These are phyloP conservation scores for Usnea hakonensis DNA, from an alignment of 495 filamentous ascomycete genomes.

Conservation along the genomic window DNA sequence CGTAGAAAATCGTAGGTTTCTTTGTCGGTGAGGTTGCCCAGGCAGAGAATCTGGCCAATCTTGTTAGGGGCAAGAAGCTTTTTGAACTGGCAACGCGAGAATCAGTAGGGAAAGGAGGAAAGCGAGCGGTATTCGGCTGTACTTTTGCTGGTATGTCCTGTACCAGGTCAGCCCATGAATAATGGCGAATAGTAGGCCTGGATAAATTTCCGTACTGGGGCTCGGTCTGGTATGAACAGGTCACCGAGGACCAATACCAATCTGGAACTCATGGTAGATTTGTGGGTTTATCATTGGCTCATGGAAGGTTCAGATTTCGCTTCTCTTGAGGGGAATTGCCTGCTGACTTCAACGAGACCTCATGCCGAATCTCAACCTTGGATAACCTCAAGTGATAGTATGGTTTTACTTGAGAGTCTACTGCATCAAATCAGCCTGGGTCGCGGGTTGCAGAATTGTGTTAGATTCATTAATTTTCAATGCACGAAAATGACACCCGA, in stretches of 20 bases:
- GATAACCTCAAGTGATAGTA: background rate
- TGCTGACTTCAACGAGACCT: background rate
- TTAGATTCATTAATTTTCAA: too few species aligned
- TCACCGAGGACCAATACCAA: slow-evolving; percentile 90
- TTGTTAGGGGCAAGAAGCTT: slow-evolving; percentile 97
- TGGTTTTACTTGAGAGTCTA: background rate
- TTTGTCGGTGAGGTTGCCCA: slow-evolving; percentile 94
- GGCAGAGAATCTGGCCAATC: slow-evolving; percentile 93
- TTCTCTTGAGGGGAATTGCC: slow-evolving; percentile 7
- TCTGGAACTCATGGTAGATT: slow-evolving; percentile 59
- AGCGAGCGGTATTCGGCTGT: slow-evolving; percentile 23
- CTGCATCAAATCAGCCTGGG: too few species aligned
- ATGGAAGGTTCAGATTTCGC: background rate
- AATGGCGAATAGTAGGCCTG: background rate
- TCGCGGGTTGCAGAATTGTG: background rate
- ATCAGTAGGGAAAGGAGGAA: slow-evolving; percentile 9
- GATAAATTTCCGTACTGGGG: slow-evolving; percentile 46
- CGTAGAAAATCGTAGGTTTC: slow-evolving; percentile 93
- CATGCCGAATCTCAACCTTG: background rate
- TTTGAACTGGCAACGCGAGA: slow-evolving; percentile 61
- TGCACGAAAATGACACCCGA: background rate
- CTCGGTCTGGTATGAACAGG: slow-evolving; percentile 94
- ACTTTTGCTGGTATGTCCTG: slow-evolving; percentile 91
- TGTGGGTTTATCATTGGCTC: background rate
- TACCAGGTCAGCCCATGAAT: slow-evolving; percentile 25